Evolutionary conservation across 495 filamentous ascomycete species (phyloP), one percentile per base, ranked within the genome.

Genomic region (Melanomma pulvis-pyrius): DNA sequence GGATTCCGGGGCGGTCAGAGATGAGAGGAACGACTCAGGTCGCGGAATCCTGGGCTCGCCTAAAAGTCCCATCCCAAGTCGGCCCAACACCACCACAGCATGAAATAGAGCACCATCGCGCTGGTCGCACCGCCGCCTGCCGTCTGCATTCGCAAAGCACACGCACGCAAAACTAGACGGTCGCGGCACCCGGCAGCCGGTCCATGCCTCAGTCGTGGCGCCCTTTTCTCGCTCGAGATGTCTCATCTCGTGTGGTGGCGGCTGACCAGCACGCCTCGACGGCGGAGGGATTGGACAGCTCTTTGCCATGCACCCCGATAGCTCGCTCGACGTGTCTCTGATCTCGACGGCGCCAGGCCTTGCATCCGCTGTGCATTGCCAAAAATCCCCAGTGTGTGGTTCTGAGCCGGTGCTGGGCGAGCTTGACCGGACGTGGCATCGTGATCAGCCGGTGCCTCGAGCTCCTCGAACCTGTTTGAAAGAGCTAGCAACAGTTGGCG

Each of bases 321-420:
- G 53, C 53, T 24, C 62, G 17, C 53, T 63, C 51, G 12, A 50
- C 46, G 53, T 65, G 62, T 51, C 53, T 39, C 28, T 41, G 29
- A 22, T 21, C n/a, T 46, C 28, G 54, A 58, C 62, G 62, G 62
- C 32, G 39, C 30, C 8, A 11, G 21, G 22, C 57, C 62, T 39
- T 57, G 62, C 62, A 59, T 13, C 52, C 28, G 8, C 50, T n/a
- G 24, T 32, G 51, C 62, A 59, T 58, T 13, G 8, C 26, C 25
- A 29, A 29, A 44, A 52, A 44, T 55, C 53, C 62, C 24, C 48
- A 24, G 17, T 21, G 44, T 61, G 5, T 26, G 29, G 29, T 48
- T 52, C 59, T 51, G 29, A 25, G 29, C 44, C 44, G 41, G n/a
- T 19, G 47, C 28, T 8, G 34, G 19, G 22, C n/a, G n/a, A n/a